phyloP scores from a whole-genome alignment of 495 filamentous ascomycete genomes.

The Penicillium desertorum region DNA sequence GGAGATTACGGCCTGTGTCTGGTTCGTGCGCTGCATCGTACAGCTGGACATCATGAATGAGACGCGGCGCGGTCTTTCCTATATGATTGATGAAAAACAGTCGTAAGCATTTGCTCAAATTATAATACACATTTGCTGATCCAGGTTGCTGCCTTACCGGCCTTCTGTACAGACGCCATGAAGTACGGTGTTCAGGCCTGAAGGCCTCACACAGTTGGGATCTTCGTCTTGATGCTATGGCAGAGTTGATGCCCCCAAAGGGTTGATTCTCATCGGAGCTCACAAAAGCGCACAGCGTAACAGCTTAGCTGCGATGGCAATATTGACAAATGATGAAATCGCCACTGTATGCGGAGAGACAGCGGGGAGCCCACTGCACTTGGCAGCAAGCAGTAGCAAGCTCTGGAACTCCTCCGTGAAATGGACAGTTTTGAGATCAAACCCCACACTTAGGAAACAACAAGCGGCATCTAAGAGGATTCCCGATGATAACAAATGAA shows the following conservation, averaged over 20 bases:
- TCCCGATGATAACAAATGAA: neutral
- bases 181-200: slow-evolving; percentile 22
- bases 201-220: slow-evolving; percentile 8
- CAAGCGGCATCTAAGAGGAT: neutral
- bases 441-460: neutral
- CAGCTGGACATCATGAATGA: slow-evolving; percentile 55
- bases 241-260: neutral
- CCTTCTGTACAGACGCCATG: slow-evolving; percentile 38
- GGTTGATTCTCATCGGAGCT: neutral
- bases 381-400: slow-evolving; percentile 25
- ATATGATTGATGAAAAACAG: neutral
- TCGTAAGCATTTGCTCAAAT: slow-evolving; percentile 9
- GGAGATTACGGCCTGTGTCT: slow-evolving; percentile 50
- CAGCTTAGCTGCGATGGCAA: neutral
- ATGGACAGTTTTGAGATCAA: neutral
- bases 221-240: neutral
- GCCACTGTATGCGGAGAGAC: slow-evolving; percentile 22
- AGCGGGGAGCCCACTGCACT: slow-evolving; percentile 34
- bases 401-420: slow-evolving; percentile 6
- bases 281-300: neutral
- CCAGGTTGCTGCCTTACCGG: slow-evolving; percentile 31
- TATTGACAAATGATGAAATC: slow-evolving; percentile 14
- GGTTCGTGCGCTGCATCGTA: slow-evolving; percentile 56
- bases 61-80: slow-evolving; percentile 65
- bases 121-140: neutral